Base-by-base conservation (phyloP, 2,329 filamentous ascomycete genomes). In the Fusarium incarnatum region DNA sequence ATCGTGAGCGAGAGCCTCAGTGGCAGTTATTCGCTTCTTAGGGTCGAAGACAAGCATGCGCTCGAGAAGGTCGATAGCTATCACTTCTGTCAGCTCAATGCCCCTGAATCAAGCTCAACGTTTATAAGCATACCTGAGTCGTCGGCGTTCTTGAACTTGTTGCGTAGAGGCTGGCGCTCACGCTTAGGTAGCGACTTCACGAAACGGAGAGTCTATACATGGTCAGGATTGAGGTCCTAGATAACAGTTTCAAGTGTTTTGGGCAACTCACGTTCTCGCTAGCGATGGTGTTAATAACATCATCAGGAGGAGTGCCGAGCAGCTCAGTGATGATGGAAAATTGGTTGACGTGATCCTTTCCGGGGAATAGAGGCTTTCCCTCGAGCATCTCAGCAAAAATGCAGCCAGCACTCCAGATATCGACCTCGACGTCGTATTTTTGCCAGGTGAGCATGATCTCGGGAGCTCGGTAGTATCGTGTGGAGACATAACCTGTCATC, bases 401-500 rank as follows among this genome's bases (percentile, higher is more conserved):
- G 83, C 96, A 99, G 66, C 96, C 96, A 20, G 95, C 95, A 80
- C 96, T 98, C 96, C 96, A 99, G 79, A 99, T 97, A 80, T 99
- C 96, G 62, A 99, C 96, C 84, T 98, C 96, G 49, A 98, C 91
- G 75, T 99, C 96, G 83, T 99, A 99, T 85, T 99, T 99, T 86
- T 99, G 96, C 96, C 96, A 99, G 71, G 96, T 98, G 79, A 99
- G 94, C 96, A 99, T 99, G 79, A 99, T 99, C 83, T 99, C 96
- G 20, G 96, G 96, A 11, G 96, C 96, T 77, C 96, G 91, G 87
- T 99, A 99, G 87, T 99, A 99, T 86, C 96, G 88, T 68, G 96
- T 99, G 49, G 96, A 98, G 66, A 99, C 96, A 79, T 99, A 99
- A 75, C 96, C 96, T 44, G 96, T 99, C 96, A 99, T 99, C 83